Evolutionary conservation across 2,329 filamentous ascomycete species (phyloP), one percentile per base, ranked within the genome.

Genomic region (Neurospora sp.): DNA sequence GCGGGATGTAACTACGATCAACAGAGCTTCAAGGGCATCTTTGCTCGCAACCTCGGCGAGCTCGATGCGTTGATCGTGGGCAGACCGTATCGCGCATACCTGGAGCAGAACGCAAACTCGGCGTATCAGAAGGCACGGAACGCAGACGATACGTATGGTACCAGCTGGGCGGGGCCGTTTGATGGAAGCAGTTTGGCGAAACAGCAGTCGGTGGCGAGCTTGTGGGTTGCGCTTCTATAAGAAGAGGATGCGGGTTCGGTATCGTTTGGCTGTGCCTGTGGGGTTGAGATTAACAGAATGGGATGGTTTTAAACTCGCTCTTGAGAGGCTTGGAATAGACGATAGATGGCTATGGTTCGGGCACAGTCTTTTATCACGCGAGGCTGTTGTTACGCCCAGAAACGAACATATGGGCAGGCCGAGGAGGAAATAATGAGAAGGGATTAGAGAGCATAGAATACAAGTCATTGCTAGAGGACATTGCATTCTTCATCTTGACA

Each of bases 21-120:
- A 75, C 71, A 77, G 68, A 67, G 73, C 28, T 93, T 92, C 83
- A 92, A 93, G 78, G 91, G 91, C 3, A 82, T 92, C 41, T 91
- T 92, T 72, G 83, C 87, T 17, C 84, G 89, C 23, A 91, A 91
- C 75, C 79, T 93, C 23, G 82, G 83, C 40, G 84, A 86, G 69
- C 78, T 93, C 40, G 82, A 90, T 28, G 75, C 39, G 1, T 40
- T 69, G 23, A n/a, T 73, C n/a, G 43, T 40, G 6, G 67, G 38
- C 66, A 66, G 67, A 19, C 75, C 73, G 17, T 78, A 76, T 67
- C 66, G 68, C 6, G 33, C 11, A 12, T 77, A 73, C 17, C 66
- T 77, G 28, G 62, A 66, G 40, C 38, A 52, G 6, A 77, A 77
- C 65, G 75, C 75, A 6, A 68, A 72, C 72, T 70, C 67, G 37